Conservation (phyloP, 148 eudicot species). For the Rhododendron williamsianum region DNA sequence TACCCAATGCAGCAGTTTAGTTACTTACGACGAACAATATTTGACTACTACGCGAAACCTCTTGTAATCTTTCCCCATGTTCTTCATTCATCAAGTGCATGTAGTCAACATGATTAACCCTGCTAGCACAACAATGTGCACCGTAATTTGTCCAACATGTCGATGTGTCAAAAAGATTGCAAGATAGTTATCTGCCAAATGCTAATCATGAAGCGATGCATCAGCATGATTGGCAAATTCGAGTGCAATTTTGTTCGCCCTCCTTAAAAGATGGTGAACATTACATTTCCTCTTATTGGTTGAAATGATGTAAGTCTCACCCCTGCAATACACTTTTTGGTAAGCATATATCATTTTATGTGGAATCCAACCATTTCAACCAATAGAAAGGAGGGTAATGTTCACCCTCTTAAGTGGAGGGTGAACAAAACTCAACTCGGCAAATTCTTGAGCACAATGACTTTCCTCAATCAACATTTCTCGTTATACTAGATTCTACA, state of each 20-base stretch:
- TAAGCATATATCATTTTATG: too few species aligned
- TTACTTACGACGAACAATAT: not conserved
- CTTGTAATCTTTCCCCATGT: not conserved
- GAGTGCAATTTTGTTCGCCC: too few species aligned
- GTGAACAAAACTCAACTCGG: not conserved
- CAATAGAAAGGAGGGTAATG: too few species aligned
- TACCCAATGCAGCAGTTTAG: not conserved
- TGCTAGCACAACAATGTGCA: not conserved
- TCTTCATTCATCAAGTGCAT: not conserved
- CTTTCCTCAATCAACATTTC: not conserved
- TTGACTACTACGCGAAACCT: not conserved
- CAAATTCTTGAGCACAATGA: not conserved
- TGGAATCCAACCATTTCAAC: too few species aligned
- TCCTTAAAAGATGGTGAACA: too few species aligned
- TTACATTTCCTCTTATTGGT: too few species aligned
- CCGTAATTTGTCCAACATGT: not conserved
- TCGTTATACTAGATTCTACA: not conserved
- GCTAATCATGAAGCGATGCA: not conserved
- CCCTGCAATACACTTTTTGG: too few species aligned
- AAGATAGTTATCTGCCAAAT: not conserved
- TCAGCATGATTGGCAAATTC: not conserved
- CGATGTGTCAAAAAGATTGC: not conserved
- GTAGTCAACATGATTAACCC: not conserved
- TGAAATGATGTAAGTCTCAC: too few species aligned
- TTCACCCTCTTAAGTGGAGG: too few species aligned